Conservation (phyloP, 192 early-diverging fungal genomes). For the Helicostylum pulchrum region DNA sequence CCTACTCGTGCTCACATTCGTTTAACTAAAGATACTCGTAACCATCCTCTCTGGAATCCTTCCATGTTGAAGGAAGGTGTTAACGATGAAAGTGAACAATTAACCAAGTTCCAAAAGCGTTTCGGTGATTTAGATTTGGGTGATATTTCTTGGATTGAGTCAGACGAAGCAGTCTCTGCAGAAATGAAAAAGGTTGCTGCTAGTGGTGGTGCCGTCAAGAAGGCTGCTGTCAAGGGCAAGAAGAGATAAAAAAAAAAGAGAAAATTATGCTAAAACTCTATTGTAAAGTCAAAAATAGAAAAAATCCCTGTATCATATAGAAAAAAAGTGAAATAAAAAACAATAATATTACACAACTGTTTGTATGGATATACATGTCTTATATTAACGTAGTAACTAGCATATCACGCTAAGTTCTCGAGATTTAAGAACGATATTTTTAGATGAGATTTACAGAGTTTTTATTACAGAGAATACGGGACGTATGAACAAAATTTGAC, state of each 20-base stretch:
- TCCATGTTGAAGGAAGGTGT: conserved; percentile 47
- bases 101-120: conserved; percentile 78
- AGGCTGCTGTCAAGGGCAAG: conserved; percentile 24
- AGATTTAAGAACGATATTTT: no score
- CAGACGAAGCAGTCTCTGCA: conserved; percentile 32
- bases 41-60: conserved; percentile 93
- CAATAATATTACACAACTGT: no score
- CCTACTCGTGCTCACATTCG: conserved; percentile 75
- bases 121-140: conserved; percentile 66
- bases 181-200: conserved; percentile 35
- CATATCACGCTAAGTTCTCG: no score
- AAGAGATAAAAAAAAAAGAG: conserved; percentile 21
- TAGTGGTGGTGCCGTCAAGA: conserved; percentile 19
- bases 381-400: no score
- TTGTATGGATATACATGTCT: no score
- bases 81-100: conserved; percentile 76
- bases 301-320: no score
- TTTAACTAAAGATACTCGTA: conserved; percentile 89
- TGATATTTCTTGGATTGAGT: conserved; percentile 37
- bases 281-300: no score
- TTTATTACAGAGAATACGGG: no score
- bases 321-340: no score
- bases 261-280: no score
- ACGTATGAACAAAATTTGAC: no score
- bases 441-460: no score